Base-by-base conservation (phyloP, 225 moss, liverwort and hornwort species). In the Ulota crispa region DNA sequence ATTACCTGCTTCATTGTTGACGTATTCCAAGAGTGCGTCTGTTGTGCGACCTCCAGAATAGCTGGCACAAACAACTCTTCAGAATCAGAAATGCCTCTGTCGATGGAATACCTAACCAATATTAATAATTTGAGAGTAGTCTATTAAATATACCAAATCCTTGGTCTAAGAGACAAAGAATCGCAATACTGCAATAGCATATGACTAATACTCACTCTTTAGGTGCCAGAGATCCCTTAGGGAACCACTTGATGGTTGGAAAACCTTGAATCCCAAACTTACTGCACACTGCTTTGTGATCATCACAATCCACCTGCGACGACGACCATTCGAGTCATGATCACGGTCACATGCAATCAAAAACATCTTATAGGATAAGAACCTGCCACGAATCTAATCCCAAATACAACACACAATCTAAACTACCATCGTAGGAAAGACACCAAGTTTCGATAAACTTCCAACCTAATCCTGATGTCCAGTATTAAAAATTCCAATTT, bases 231-330 rank as follows among this genome's bases (percentile, higher is more conserved):
- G 99, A 99, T 43, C 94, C 94, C 84, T 91, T 89, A 1, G 99
- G 92, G 64, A 99, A 99, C 96, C 96, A 99, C 69, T 99, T 99
- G 72, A 99, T 89, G 39, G 96, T 96, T 27, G 98, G 99, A 57
- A 93, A 99, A 50, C 96, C 99, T 71, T 84, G 68, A 37, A 99
- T 76, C 8, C 94, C 94, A 24, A 76, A 99, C 89, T 93, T 96
- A 34, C 87, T 92, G 84, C 99, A 99, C 61, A 93, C 61, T 14
- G 93, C 53, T 85, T 96, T 99, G 79, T 99, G 94, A 61, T 85
- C 82, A 79, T 99, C 96, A 89, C 99, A 99, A 80, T 99, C 96
- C 52, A 99, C 96, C 98, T 99, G 88, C 32, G 11, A 73, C 67
- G 76, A 62, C 37, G 47, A 61, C 45, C 36, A 66, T 42, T 77